Evolutionary conservation across 2,329 filamentous ascomycete genomes (phyloP).

Genomic region (Rhynchosporium agropyri): DNA sequence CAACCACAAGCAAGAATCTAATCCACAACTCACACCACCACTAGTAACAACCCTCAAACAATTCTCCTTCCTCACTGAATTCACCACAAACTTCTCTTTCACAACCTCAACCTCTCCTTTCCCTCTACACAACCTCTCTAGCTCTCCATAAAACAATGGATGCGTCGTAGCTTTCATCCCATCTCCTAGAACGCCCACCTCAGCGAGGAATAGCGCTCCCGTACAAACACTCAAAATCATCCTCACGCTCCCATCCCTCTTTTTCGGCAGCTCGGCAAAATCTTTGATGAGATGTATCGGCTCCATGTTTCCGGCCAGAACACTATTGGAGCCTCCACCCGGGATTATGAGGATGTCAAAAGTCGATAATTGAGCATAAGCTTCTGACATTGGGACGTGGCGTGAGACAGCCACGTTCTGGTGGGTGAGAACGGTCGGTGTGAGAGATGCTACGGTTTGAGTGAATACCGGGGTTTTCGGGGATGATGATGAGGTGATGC

Average conservation of each 20-base stretch:
- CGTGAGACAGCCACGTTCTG: conserved; percentile 70
- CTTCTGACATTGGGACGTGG: conserved; percentile 76
- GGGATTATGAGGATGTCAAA: conserved; percentile 78
- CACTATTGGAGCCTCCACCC: conserved; percentile 61
- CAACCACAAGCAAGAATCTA: conserved; percentile 81
- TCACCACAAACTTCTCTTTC: conserved; percentile 31
- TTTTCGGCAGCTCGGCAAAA: conserved; percentile 75
- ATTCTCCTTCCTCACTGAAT: conserved; percentile 23
- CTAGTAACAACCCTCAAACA: conserved; percentile 73
- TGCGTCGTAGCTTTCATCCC: conserved; percentile 74
- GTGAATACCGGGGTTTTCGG: conserved; percentile 47
- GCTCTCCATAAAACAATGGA: conserved; percentile 72
- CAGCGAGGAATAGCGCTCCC: conserved; percentile 73
- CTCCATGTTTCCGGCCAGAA: conserved; percentile 67
- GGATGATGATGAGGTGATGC: conserved; percentile 39
- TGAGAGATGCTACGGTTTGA: conserved; percentile 50
- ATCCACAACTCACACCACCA: conserved; percentile 75
- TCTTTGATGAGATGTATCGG: conserved; percentile 71
- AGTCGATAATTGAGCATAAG: conserved; percentile 56
- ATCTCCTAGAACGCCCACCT: conserved; percentile 72
- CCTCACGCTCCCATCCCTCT: conserved; percentile 73
- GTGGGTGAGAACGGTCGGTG: conserved; percentile 43
- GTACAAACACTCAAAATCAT: conserved; percentile 78
- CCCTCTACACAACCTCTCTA: conserved; percentile 43
- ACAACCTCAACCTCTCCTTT: conserved; percentile 21